Conservation (phyloP, 805 yeast species). For the Pichia kluyveri region DNA sequence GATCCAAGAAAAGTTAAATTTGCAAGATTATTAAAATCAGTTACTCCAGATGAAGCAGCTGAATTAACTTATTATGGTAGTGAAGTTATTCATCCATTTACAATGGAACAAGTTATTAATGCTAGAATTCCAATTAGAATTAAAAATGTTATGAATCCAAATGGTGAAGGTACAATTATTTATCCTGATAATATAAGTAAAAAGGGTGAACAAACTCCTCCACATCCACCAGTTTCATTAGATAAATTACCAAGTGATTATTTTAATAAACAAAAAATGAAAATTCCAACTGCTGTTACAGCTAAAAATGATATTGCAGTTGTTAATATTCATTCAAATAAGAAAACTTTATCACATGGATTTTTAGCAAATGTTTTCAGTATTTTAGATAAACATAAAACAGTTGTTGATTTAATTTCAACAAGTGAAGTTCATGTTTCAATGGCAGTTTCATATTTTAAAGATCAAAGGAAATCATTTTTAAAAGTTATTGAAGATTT, state of each 20-base stretch:
- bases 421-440: conserved; percentile 98
- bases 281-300: conserved; percentile 92
- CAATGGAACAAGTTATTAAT: conserved; percentile 97
- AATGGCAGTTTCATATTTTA: conserved; percentile 87
- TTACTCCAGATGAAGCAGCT: conserved; percentile 98
- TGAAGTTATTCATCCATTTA: conserved; percentile 97
- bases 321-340: conserved; percentile 87
- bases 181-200: conserved; percentile 85
- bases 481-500: conserved; percentile 72
- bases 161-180: conserved; percentile 87
- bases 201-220: conserved; percentile 85
- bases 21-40: conserved; percentile 76
- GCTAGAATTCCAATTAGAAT: conserved; percentile 96
- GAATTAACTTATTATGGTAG: conserved; percentile 96
- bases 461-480: conserved; percentile 44
- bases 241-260: conserved; percentile 35
- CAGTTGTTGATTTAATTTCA: conserved; percentile 92
- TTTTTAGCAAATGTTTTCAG: conserved; percentile 87
- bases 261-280: conserved; percentile 32
- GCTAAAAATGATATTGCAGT: conserved; percentile 90
- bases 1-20: conserved; percentile 93
- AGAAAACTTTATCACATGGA: conserved; percentile 87
- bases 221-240: conserved; percentile 84
- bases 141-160: conserved; percentile 90
- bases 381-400: conserved; percentile 69